Base-by-base conservation (phyloP, 306 rosid species). In the Oemleria cerasiformis region DNA sequence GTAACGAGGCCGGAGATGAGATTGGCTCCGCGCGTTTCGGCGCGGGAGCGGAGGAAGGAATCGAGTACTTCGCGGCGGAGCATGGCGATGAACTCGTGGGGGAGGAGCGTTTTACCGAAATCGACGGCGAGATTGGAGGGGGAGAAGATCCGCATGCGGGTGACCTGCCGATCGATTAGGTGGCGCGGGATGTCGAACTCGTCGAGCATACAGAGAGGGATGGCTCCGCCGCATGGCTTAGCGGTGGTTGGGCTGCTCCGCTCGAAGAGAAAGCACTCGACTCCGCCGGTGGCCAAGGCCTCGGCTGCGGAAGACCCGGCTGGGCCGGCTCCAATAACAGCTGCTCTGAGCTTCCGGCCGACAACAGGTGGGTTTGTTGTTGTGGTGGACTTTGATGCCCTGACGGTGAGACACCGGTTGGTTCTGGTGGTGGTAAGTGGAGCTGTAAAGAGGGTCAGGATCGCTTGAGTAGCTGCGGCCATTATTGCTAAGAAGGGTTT, bases 171-270 rank as follows among this genome's bases (percentile, higher is more conserved):
- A 61, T 93, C 96, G 74, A 93, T 80, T 77, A 93, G 97, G 65
- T 82, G 79, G 55, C 47, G 56, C 5, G 97, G 98, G 64, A 93
- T 90, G 64, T 87, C 67, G 81, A 93, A 92, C 79, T 92, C 97
- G 48, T 76, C 85, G 16, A 92, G 96, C 98, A 92, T 93, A 66
- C 97, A 93, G 63, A 90, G 89, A 0, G 98, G 98, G 64, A 93
- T 91, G 62, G 98, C 98, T 49, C 98, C 98, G 65, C 98, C 98
- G 84, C 98, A 92, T 13, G 98, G 98, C 53, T 92, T 92, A 47
- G 97, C 92, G 17, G 73, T 56, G 0, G 90, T 76, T 1, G 97
- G 89, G 48, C 75, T 81, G 1, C 58, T 53, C 30, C 98, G 92
- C 65, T 92, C 97, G 48, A 92, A 83, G 9, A 92, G 84, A 45